Evolutionary conservation across 495 filamentous ascomycete species (phyloP), one percentile per base, ranked within the genome.

Genomic region (Penicillium subrubescens): DNA sequence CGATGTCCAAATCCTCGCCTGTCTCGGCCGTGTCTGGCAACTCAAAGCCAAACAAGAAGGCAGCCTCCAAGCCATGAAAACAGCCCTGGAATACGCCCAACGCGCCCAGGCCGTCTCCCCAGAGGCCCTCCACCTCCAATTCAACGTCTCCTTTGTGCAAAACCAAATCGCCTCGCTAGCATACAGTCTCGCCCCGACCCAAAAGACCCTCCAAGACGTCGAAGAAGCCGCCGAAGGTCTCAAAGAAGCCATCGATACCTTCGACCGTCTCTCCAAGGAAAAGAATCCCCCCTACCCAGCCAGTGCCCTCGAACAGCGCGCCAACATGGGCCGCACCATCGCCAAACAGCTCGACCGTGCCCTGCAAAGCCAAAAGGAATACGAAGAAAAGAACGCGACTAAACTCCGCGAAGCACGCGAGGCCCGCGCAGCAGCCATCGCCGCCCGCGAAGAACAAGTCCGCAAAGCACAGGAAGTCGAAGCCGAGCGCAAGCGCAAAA

Each of bases 61-160:
- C 69, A 91, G 81, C 61, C 71, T 95, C 19, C 78, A 88, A 7
- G 89, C 89, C n/a, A 94, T 96, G 82, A 92, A 92, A 72, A 91
- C 85, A 14, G 87, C 93, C 6, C 81, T 98, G n/a, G 89, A 93
- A 34, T 96, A 93, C 71, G 93, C 95, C 5, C 86, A 90, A 67
- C 91, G 94, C 81, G 93, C 94, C 21, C 86, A 94, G 33, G 84
- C 87, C 46, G 82, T 91, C 44, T 87, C 90, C 0, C 91, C 93
- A 2, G 91, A 94, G 21, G 91, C 96, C 68, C 81, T 92, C 8
- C 92, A 97, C 77, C 90, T 95, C 71, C 90, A 94, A 72, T 99
- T 99, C 85, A 99, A 99, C 73, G 91, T 99, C 17, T 95, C 95
- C 25, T 99, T 97, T 66, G 92, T 97, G 19, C 94, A 98, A 71